phyloP scores from a whole-genome alignment of 83 land plant species.

The Picea abies region DNA sequence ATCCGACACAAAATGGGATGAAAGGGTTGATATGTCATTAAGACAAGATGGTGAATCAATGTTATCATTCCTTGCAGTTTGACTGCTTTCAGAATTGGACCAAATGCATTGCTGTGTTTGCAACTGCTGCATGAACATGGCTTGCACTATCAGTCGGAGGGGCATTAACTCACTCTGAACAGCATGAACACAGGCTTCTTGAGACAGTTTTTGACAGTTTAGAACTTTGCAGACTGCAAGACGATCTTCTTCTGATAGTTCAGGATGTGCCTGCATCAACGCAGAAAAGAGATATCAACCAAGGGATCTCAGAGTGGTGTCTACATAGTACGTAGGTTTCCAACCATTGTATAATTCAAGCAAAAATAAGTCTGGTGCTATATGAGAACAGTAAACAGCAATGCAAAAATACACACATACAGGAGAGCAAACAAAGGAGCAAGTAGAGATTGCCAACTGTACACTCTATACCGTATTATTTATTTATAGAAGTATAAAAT shows the following conservation, averaged over 20 bases:
- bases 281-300: too few relatives aligned
- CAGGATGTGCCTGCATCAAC: constrained; percentile 49
- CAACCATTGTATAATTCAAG: too few relatives aligned
- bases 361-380: too few relatives aligned
- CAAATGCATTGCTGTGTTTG: constrained; percentile 57
- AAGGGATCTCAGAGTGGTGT: too few relatives aligned
- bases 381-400: too few relatives aligned
- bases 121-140: constrained; percentile 71
- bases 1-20: background rate
- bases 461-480: too few relatives aligned
- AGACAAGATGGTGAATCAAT: background rate
- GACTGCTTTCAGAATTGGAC: constrained; percentile 1
- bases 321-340: too few relatives aligned
- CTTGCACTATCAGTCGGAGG: constrained; percentile 69
- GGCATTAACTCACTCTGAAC: constrained; percentile 83
- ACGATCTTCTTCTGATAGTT: constrained; percentile 59
- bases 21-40: background rate
- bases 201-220: constrained; percentile 72
- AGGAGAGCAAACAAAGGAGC: too few relatives aligned
- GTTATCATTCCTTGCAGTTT: background rate
- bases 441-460: too few relatives aligned
- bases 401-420: too few relatives aligned
- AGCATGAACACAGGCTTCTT: constrained; percentile 65
- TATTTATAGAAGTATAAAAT: too few relatives aligned
- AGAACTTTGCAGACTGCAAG: constrained; percentile 52